A percentile compares a stretch with the other conserved stretches of the same genome.
These are phyloP conservation scores for Phytophthora ohioensis DNA, from an alignment of 352 stramenopile species.

Conservation along the genomic window DNA sequence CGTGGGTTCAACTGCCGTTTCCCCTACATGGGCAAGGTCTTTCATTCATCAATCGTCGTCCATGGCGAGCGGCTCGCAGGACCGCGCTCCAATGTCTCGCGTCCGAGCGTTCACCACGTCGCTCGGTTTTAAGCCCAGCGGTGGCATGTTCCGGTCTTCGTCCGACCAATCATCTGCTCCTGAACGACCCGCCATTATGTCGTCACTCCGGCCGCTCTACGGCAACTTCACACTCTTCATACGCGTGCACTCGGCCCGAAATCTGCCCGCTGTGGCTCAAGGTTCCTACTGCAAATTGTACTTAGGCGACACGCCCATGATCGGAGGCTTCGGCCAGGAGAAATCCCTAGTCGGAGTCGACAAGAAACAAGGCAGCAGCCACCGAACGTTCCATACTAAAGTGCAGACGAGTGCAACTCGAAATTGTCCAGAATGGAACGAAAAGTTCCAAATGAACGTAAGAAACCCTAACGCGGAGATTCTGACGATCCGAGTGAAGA, in stretches of 20 bases:
- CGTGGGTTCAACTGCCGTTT: conserved; percentile 4
- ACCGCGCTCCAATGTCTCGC: conserved; percentile 12
- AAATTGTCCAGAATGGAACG: conserved; percentile 70
- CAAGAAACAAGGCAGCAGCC: conserved; percentile 22
- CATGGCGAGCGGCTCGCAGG: conserved; percentile 15
- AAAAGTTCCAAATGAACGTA: conserved; percentile 77
- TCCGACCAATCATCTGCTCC: conserved; percentile 16
- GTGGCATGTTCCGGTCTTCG: conserved; percentile 5
- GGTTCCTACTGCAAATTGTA: conserved; percentile 81
- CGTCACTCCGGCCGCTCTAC: conserved; percentile 16
- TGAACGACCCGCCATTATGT: conserved; percentile 12
- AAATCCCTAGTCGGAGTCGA: conserved; percentile 27
- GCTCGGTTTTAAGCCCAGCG: conserved; percentile 22
- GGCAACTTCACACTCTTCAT: conserved; percentile 67
- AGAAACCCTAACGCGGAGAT: conserved; percentile 57
- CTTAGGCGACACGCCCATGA: conserved; percentile 58
- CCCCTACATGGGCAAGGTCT: not conserved
- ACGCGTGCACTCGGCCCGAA: conserved; percentile 70
- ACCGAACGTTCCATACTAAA: conserved; percentile 72
- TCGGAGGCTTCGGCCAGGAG: conserved; percentile 43
- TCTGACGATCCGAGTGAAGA: conserved; percentile 80
- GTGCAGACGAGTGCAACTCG: conserved; percentile 43
- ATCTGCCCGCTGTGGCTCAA: conserved; percentile 52
- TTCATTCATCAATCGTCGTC: conserved; percentile 22
- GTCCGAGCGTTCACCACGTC: conserved; percentile 38